A percentile compares a stretch with the other conserved stretches of the same genome.
These are phyloP conservation scores for Plectranthus barbatus DNA, from an alignment of 257 asterid genomes.

Conservation along the genomic window DNA sequence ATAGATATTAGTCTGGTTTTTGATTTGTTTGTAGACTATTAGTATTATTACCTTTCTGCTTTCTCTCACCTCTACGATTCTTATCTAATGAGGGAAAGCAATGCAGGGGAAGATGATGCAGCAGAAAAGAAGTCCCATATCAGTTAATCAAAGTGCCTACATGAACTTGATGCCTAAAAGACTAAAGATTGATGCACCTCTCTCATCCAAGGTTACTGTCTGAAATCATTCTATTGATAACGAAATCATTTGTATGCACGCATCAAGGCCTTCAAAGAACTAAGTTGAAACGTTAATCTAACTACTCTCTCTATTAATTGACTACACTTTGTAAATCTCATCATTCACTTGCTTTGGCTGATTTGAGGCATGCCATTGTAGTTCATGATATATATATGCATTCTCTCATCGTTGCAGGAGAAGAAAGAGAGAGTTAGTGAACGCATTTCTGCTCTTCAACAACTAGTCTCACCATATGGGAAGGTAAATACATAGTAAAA, in stretches of 20 bases:
- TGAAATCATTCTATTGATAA: background rate
- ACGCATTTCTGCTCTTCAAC: conserved; percentile 79
- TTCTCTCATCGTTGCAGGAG: conserved; percentile 39
- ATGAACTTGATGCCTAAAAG: conserved; percentile 56
- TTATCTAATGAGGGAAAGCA: conserved; percentile 12
- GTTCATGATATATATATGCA: background rate
- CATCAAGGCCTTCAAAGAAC: background rate
- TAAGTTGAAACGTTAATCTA: background rate
- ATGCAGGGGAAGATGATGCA: conserved; percentile 58
- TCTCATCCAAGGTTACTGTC: conserved; percentile 62
- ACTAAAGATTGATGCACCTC: conserved; percentile 45
- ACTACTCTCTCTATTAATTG: background rate
- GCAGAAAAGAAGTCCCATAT: conserved; percentile 55
- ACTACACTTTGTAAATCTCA: background rate
- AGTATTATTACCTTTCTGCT: background rate
- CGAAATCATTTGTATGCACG: background rate
- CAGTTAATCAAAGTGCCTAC: conserved; percentile 52
- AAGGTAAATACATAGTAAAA: conserved; percentile 41
- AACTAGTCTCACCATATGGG: conserved; percentile 92
- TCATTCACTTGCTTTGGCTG: background rate
- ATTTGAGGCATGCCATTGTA: background rate
- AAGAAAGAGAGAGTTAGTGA: conserved; percentile 83
- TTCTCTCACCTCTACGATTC: conserved; percentile 1
- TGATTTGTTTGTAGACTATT: background rate
- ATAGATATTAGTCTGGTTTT: background rate